Evolutionary conservation across 2,329 filamentous ascomycete genomes (phyloP).

Genomic region (Cordyceps pruinosa): DNA sequence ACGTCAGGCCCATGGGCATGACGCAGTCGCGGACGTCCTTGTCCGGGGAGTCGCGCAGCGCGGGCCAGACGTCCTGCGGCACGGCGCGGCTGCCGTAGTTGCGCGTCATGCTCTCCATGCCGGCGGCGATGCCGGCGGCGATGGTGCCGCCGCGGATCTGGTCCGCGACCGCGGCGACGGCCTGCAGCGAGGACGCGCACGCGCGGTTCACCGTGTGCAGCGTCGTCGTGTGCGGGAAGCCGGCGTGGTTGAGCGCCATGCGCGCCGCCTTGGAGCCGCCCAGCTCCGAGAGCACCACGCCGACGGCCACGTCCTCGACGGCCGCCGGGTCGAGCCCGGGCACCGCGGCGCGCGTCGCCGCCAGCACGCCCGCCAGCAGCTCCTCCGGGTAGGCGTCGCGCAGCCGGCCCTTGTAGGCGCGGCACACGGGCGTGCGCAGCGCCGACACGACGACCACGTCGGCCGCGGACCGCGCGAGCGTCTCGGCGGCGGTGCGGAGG

Average conservation of each 20-base stretch:
- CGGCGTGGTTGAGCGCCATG: constrained; percentile 83
- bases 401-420: constrained; percentile 74
- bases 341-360: constrained; percentile 46
- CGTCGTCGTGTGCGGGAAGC: constrained; percentile 62
- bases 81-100: constrained; percentile 87
- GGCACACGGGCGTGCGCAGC: constrained; percentile 80
- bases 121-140: constrained; percentile 70
- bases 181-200: constrained; percentile 71
- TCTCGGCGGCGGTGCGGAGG: constrained; percentile 56
- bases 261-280: constrained; percentile 85
- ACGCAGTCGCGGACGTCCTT: constrained; percentile 77
- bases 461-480: constrained; percentile 70
- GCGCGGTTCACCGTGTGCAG: constrained; percentile 88
- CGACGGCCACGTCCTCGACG: constrained; percentile 71
- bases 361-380: constrained; percentile 62
- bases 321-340: constrained; percentile 60
- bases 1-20: constrained; percentile 89
- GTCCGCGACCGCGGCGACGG: constrained; percentile 67
- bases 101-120: constrained; percentile 93
- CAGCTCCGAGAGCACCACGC: constrained; percentile 84
- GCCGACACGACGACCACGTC: constrained; percentile 86
- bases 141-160: constrained; percentile 70
- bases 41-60: constrained; percentile 54
- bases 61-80: constrained; percentile 72
- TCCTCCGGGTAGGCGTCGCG: constrained; percentile 89